phyloP scores from a whole-genome alignment of 805 yeast species.

The Yamadazyma sp. region DNA sequence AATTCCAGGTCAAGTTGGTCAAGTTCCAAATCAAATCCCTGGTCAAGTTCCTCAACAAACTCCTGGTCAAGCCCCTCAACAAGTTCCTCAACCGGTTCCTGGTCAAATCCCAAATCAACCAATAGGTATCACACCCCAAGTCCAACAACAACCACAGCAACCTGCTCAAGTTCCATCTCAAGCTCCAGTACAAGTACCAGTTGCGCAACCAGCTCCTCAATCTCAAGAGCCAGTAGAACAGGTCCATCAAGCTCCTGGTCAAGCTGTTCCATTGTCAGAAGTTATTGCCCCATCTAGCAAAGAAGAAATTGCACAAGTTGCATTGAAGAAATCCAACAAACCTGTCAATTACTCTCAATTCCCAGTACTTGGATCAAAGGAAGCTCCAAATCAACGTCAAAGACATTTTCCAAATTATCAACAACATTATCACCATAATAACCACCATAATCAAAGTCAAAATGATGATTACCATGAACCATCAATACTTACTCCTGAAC shows the following conservation, averaged over 20 bases:
- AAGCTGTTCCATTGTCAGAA: conserved; percentile 12
- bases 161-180: conserved; percentile 3
- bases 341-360: conserved; percentile 44
- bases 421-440: conserved; percentile 15
- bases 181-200: conserved; percentile 2
- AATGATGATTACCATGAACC: conserved; percentile 21
- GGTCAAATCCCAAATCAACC: conserved; percentile 10
- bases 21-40: not conserved
- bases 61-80: conserved; percentile 11
- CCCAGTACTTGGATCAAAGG: conserved; percentile 54
- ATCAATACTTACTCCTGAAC: conserved; percentile 60
- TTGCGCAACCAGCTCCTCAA: conserved; percentile 3
- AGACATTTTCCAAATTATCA: conserved; percentile 14
- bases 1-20: conserved; percentile 2
- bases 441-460: conserved; percentile 7
- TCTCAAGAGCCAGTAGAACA: conserved; percentile 1
- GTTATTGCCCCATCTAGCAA: conserved; percentile 10
- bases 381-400: conserved; percentile 13
- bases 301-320: conserved; percentile 10
- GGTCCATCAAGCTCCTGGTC: not conserved
- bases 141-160: conserved; percentile 1
- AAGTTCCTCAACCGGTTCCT: conserved; percentile 3
- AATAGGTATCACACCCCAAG: conserved; percentile 10
- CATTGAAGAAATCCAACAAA: conserved; percentile 6
- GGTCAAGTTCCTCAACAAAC: conserved; percentile 7